phyloP scores from a whole-genome alignment of 257 asterid species.

The Penstemon barbatus region DNA sequence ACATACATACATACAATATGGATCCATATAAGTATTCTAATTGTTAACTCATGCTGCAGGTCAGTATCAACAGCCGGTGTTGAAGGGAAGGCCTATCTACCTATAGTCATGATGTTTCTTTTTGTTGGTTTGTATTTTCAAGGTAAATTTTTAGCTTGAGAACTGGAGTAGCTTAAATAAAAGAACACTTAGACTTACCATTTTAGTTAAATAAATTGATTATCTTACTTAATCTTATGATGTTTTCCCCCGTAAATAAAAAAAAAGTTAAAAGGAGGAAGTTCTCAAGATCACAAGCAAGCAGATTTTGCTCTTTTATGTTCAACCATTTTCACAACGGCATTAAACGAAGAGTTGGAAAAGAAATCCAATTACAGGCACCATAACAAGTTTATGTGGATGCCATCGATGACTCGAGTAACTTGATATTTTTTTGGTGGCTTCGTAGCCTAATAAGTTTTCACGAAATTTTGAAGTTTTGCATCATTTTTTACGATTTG shows the following conservation, averaged over 20 bases:
- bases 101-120: constrained; percentile 38
- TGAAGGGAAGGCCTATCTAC: constrained; percentile 32
- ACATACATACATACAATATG: neutral
- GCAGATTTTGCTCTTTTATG: constrained; percentile 28
- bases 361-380: constrained; percentile 27
- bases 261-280: constrained; percentile 30
- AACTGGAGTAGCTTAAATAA: constrained; percentile 22
- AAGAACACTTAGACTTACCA: constrained; percentile 16
- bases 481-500: constrained; percentile 2
- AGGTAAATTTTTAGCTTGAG: constrained; percentile 45
- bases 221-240: constrained; percentile 5
- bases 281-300: constrained; percentile 31
- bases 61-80: constrained; percentile 44
- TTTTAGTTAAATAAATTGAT: neutral
- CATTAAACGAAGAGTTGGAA: neutral
- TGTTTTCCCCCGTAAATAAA: constrained; percentile 13
- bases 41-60: constrained; percentile 37
- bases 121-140: constrained; percentile 46
- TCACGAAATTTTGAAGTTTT: neutral
- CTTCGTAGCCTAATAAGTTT: neutral
- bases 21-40: neutral
- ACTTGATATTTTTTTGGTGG: too few species aligned
- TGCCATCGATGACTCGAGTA: constrained; percentile 1
- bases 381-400: constrained; percentile 20
- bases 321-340: constrained; percentile 27